These are phyloP conservation scores for Lachancea cidri DNA, from an alignment of 805 yeast species.

Conservation along the genomic window DNA sequence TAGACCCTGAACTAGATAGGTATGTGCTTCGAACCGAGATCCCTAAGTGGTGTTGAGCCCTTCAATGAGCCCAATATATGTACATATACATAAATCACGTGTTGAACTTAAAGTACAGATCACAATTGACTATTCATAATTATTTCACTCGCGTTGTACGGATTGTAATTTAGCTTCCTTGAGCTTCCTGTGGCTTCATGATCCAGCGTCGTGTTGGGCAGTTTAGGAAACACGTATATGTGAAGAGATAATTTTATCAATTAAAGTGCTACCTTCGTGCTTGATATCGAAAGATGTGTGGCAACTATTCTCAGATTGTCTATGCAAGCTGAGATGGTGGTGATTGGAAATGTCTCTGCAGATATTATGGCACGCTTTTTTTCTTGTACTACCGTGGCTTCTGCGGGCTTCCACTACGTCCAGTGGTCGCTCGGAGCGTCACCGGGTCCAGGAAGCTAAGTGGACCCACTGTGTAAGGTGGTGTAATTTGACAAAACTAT, in stretches of 20 bases:
- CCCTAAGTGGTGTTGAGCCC: constrained; percentile 61
- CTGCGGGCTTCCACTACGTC: neutral
- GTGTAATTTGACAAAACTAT: constrained; percentile 4
- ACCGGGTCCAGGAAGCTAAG: constrained; percentile 7
- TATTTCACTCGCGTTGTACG: too few species aligned
- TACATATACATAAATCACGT: too few species aligned
- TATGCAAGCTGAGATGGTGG: too few species aligned
- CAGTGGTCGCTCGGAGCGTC: constrained; percentile 4
- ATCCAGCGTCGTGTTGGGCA: neutral
- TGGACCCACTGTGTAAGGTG: constrained; percentile 2
- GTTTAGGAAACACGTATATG: neutral
- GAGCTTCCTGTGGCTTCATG: neutral
- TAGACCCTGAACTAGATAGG: constrained; percentile 41
- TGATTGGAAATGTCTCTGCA: neutral
- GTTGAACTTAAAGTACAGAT: too few species aligned
- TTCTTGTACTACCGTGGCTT: neutral
- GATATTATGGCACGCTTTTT: neutral
- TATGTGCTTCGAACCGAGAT: constrained; percentile 58
- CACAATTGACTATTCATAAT: too few species aligned
- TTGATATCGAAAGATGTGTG: too few species aligned
- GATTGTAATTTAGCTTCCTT: neutral
- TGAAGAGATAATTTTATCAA: too few species aligned
- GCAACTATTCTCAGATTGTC: too few species aligned
- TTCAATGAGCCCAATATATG: too few species aligned
- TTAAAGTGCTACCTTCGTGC: too few species aligned